phyloP scores from a whole-genome alignment of 352 stramenopile species.

The Bremia lactucae region DNA sequence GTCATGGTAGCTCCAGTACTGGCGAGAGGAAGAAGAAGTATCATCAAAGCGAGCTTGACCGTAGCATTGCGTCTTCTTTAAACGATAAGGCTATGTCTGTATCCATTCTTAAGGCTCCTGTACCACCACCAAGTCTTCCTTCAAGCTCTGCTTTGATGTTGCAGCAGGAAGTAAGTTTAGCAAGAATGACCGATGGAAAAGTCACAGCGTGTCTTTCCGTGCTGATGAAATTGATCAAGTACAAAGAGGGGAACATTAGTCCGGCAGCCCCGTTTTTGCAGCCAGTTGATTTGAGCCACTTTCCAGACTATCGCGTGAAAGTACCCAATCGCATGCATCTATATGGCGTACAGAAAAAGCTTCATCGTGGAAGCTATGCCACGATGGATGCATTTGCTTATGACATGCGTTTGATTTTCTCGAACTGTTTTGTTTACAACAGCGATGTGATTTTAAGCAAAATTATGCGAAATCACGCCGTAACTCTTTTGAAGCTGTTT shows the following conservation, averaged over 20 bases:
- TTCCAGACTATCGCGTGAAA: slow-evolving; percentile 80
- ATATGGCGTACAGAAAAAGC: slow-evolving; percentile 78
- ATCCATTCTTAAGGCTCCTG: not conserved
- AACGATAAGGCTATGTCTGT: slow-evolving; percentile 1
- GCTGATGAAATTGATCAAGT: slow-evolving; percentile 81
- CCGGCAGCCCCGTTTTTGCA: slow-evolving; percentile 71
- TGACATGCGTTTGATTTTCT: slow-evolving; percentile 77
- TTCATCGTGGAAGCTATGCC: slow-evolving; percentile 57
- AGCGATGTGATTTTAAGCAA: slow-evolving; percentile 76
- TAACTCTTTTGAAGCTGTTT: slow-evolving; percentile 80
- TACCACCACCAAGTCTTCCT: not conserved
- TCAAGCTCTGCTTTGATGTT: slow-evolving; percentile 13
- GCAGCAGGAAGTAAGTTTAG: slow-evolving; percentile 14
- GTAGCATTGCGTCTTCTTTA: not conserved
- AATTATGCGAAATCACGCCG: slow-evolving; percentile 72
- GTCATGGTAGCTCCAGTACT: slow-evolving; percentile 23
- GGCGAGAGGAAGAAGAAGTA: slow-evolving; percentile 34
- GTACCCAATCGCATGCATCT: slow-evolving; percentile 78
- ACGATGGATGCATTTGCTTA: slow-evolving; percentile 56
- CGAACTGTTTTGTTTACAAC: slow-evolving; percentile 86
- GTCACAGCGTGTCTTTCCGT: slow-evolving; percentile 44
- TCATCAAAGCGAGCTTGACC: slow-evolving; percentile 19
- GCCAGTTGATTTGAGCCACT: slow-evolving; percentile 70
- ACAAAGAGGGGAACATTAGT: slow-evolving; percentile 66
- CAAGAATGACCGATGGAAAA: slow-evolving; percentile 48